phyloP scores from a whole-genome alignment of 495 filamentous ascomycete species.

The Talaromyces nanjingensis region DNA sequence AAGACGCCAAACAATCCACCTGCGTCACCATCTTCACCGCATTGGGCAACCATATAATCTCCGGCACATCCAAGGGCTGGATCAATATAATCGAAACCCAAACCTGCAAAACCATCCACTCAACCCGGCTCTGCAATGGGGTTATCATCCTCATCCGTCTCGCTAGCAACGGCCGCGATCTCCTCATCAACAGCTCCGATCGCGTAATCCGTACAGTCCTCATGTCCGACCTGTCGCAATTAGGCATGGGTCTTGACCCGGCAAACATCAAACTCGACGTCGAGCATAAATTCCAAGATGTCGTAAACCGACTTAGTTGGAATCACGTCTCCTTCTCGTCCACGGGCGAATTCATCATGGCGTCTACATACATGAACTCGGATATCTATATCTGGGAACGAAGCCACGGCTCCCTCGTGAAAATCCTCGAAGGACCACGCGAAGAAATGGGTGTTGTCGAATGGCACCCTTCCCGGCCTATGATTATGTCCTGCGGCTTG shows the following conservation, averaged over 20 bases:
- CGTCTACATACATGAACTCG: slow-evolving; percentile 92
- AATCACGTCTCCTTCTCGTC: slow-evolving; percentile 92
- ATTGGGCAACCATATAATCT: slow-evolving; percentile 76
- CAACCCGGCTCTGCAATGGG: slow-evolving; percentile 75
- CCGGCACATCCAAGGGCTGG: slow-evolving; percentile 90
- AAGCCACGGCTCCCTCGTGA: slow-evolving; percentile 83
- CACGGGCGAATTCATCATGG: slow-evolving; percentile 79
- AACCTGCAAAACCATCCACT: slow-evolving; percentile 73
- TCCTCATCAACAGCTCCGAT: slow-evolving; percentile 87
- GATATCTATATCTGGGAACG: slow-evolving; percentile 99
- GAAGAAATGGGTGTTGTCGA: slow-evolving; percentile 93
- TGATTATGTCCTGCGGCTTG: slow-evolving; percentile 83
- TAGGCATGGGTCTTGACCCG: slow-evolving; percentile 37
- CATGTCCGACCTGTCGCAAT: slow-evolving; percentile 54
- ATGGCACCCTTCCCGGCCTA: slow-evolving; percentile 89
- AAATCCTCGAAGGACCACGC: slow-evolving; percentile 90
- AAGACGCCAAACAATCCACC: slow-evolving; percentile 89
- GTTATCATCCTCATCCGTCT: slow-evolving; percentile 84
- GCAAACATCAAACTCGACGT: slow-evolving; percentile 70
- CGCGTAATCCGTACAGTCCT: slow-evolving; percentile 86
- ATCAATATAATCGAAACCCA: slow-evolving; percentile 86
- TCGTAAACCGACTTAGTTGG: slow-evolving; percentile 90
- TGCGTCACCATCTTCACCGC: slow-evolving; percentile 84
- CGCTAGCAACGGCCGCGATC: slow-evolving; percentile 70
- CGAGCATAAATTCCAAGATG: slow-evolving; percentile 97